A percentile compares a stretch with the other conserved stretches of the same genome.
Evolutionary conservation across 441 rosid genomes (phyloP).

Genomic region (Rhodomyrtus psidioides): DNA sequence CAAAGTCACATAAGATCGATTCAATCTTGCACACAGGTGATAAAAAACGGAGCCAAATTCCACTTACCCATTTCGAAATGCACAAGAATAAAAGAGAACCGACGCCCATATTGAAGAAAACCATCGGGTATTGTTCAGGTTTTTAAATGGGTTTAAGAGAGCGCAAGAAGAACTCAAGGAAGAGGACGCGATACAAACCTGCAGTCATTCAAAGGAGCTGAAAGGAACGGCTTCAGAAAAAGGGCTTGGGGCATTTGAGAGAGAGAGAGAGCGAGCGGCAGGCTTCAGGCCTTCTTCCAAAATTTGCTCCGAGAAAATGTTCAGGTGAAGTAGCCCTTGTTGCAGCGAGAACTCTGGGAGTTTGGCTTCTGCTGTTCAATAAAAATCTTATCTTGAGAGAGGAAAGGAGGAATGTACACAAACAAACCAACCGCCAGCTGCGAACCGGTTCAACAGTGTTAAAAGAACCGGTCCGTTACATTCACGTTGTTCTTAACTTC

Average conservation of each 20-base stretch:
- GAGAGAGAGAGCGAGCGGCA: neutral
- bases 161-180: neutral
- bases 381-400: neutral
- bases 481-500: neutral
- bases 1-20: neutral
- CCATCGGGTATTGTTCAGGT: neutral
- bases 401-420: neutral
- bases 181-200: constrained; percentile 5
- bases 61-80: neutral
- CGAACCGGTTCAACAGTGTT: neutral
- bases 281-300: neutral
- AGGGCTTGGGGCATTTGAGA: constrained; percentile 29
- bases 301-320: neutral
- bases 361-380: neutral
- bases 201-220: constrained; percentile 20
- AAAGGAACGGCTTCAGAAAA: constrained; percentile 29
- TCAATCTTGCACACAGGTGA: neutral
- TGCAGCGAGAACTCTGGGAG: neutral
- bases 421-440: neutral
- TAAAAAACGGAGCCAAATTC: neutral
- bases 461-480: neutral
- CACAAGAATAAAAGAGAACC: neutral
- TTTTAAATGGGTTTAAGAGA: neutral
- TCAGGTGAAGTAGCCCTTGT: neutral
- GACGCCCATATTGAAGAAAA: neutral